Evolutionary conservation across 1,284 basidiomycete species (phyloP), one percentile per base, ranked within the genome.

Genomic region (Fomitopsis betulina): DNA sequence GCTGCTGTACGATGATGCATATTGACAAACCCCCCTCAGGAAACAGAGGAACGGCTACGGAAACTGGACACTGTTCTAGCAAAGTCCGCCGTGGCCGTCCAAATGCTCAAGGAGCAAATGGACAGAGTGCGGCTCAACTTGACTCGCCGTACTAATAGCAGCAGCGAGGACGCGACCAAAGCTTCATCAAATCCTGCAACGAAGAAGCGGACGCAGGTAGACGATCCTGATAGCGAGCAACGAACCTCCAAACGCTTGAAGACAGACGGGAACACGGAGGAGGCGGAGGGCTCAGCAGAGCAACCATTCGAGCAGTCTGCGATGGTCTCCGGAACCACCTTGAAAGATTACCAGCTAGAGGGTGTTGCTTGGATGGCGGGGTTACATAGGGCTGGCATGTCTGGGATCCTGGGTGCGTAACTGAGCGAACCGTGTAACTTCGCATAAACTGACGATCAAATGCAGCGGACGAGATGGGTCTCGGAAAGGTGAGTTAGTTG

Each of bases 301-400:
- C 51, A 53, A 5, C 52, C 78, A 43, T 86, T 87, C 63, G 71
- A 81, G 50, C 94, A 96, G 71, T 93, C 95, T 0, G 75, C 79
- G 1, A 75, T 95, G 15, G 77, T 98, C 45, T 96, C 93, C 0
- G 96, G 95, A 6, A 93, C 88, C 1, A 89, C 76, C 53, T 73
- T 98, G 63, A 92, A 94, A 66, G 84, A 91, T 50, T 98, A 98
- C 70, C 96, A 99, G 72, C 80, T 98, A 1, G 93, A 95, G 54
- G 96, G 96, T 5, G 84, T 98, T 15, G 92, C 96, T 63, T 99
- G 96, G 96, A 94, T 99, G 89, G 89, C 92, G 5, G 88, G 87
- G 35, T 76, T 99, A 10, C 94, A 95, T 72, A 87, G 94, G 73
- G 97, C 96, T 66, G 95, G 96, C 2, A 87, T 98, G 54, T 96